A percentile compares a stretch with the other conserved stretches of the same genome.
Conservation (phyloP, 305 asterid species). For the Solanum hybrid region DNA sequence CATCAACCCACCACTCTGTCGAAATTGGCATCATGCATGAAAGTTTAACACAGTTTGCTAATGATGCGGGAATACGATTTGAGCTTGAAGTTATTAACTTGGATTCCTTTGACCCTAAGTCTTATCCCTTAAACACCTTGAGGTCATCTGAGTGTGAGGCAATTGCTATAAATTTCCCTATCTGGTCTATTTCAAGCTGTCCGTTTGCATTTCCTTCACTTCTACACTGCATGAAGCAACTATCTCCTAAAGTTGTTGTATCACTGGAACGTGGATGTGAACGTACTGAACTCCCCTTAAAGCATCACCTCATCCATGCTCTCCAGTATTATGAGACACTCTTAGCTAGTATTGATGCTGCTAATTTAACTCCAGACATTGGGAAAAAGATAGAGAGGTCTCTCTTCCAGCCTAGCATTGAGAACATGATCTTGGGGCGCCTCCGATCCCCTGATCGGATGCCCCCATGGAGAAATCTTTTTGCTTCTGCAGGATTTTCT, state of each 20-base stretch:
- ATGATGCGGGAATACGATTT: conserved; percentile 28
- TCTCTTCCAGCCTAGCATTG: conserved; percentile 39
- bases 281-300: conserved; percentile 34
- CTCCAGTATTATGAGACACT: conserved; percentile 38
- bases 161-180: conserved; percentile 43
- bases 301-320: conserved; percentile 34
- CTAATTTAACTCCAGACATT: conserved; percentile 19
- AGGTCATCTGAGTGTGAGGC: conserved; percentile 30
- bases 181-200: conserved; percentile 32
- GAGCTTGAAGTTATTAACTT: conserved; percentile 51
- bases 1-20: conserved; percentile 33
- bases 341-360: conserved; percentile 37
- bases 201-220: conserved; percentile 30
- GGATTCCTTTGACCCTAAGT: conserved; percentile 40
- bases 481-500: conserved; percentile 37
- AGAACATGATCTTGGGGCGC: conserved; percentile 32
- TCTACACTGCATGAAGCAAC: conserved; percentile 33
- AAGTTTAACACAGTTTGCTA: conserved; percentile 35
- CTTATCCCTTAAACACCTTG: conserved; percentile 19
- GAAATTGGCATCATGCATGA: conserved; percentile 44
- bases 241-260: conserved; percentile 39
- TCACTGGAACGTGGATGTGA: conserved; percentile 42
- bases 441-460: conserved; percentile 22
- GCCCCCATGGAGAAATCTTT: conserved; percentile 32
- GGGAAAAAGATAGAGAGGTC: conserved; percentile 33